Evolutionary conservation across 1,139 yeast genomes (phyloP), one percentile per base, ranked within the genome.

Genomic region (Lodderomyces jiufengensis): DNA sequence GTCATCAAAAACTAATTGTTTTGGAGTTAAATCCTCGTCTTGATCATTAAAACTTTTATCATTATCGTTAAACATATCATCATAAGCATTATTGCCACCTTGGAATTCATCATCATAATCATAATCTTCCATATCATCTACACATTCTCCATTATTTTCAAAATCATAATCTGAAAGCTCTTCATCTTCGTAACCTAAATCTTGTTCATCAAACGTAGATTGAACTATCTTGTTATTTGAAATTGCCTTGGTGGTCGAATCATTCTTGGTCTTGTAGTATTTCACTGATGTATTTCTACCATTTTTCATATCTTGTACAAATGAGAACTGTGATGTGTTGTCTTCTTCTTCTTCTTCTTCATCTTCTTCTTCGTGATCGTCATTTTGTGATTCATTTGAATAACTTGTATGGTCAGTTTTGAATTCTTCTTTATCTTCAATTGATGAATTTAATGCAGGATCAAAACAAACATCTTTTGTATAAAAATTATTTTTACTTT

Each of bases 201-300:
- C 72, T 11, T 57, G 45, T 22, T 58, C 60, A 31, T 45, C 46
- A 33, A 59, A 60, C 1, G 49, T 47, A 25, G 57, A 57, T 46
- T 44, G 44, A 11, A 27, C 13, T 9, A 35, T 27, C 3, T 23
- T 15, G 16, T 33, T 32, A 22, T 23, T 27, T 18, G 20, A 9
- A 15, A 32, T 32, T 25, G 18, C 25, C 20, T 37, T 33, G 3
- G 40, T 23, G 9, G 5, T 18, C 7, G 20, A 18, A 7, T 18
- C 20, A 18, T 37, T 34, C 31, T 50, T 54, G 1, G 61, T 72
- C 41, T 75, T 75, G 46, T 80, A 79, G 48, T 79, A 80, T 47
- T 78, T 76, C 9, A 78, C 73, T 0, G 84, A 78, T 0, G 80
- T 70, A 42, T 79, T 79, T 47, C 85, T 57, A 2, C 84, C 85